Conservation (phyloP, 1,284 basidiomycete genomes). For the Anthracocystis setariae region DNA sequence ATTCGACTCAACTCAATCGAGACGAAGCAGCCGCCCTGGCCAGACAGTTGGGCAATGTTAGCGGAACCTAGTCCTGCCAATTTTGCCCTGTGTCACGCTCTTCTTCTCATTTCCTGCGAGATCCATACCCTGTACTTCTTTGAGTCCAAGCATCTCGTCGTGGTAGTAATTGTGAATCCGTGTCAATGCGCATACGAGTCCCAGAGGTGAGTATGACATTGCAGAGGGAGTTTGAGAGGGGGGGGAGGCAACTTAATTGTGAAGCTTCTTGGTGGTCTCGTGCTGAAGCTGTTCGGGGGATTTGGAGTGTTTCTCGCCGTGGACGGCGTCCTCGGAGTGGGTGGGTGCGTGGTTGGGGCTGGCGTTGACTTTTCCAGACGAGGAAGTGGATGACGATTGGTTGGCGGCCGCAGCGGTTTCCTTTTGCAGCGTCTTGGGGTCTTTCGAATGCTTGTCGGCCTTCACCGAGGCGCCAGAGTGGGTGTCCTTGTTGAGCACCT, state of each 20-base stretch:
- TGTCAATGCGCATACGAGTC: too few relatives aligned
- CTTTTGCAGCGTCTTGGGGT: conserved; percentile 47
- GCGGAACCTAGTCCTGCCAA: neutral
- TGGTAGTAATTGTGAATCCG: neutral
- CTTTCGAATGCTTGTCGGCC: conserved; percentile 48
- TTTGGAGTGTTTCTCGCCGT: conserved; percentile 50
- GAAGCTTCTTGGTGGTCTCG: conserved; percentile 36
- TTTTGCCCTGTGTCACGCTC: neutral
- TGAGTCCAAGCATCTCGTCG: neutral
- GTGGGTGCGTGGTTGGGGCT: conserved; percentile 28
- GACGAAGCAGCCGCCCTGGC: neutral
- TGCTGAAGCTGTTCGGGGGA: conserved; percentile 49
- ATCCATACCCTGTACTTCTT: too few relatives aligned
- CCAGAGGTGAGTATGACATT: too few relatives aligned
- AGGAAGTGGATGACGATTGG: neutral
- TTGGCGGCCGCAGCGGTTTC: conserved; percentile 31
- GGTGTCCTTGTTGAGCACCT: conserved; percentile 37
- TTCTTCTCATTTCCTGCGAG: neutral
- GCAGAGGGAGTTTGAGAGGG: too few relatives aligned
- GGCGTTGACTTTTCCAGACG: conserved; percentile 1
- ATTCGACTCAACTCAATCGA: conserved; percentile 12
- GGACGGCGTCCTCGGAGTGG: conserved; percentile 50
- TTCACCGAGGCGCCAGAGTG: conserved; percentile 49
- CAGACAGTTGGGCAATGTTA: conserved; percentile 2
- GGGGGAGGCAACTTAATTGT: too few relatives aligned